Evolutionary conservation across 495 filamentous ascomycete species (phyloP), one percentile per base, ranked within the genome.

Genomic region (Choiromyces venosus): DNA sequence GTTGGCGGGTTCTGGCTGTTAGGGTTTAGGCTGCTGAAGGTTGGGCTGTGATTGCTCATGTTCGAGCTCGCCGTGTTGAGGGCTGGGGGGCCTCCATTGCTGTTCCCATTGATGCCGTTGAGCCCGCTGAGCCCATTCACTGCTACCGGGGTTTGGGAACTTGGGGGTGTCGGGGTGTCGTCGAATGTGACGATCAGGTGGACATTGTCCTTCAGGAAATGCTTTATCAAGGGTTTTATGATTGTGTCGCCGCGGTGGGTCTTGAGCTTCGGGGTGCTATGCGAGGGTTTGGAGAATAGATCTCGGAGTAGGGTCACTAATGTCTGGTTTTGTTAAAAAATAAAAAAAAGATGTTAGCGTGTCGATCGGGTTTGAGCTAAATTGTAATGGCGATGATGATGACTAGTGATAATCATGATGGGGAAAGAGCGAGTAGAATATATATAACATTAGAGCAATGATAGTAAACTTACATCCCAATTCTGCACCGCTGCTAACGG

Each of bases 231-330:
- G 9, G 72, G 67, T 35, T 76, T 80, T 46, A 76, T 73, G 25
- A 80, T 80, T 65, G 78, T 80, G 70, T 80, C 79, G 19, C 79
- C 79, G 16, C 78, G 78, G 35, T 80, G 73, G 1, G 78, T 80
- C 70, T 78, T 80, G 36, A 80, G 29, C 65, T 80, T 80, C 40
- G 79, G 79, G 1, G 71, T 78, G 66, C 71, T 72, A 40, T 72
- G 69, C 21, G 69, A 67, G 35, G 75, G 69, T 61, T 79, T 79
- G 8, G 68, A 19, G 66, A 80, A 80, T 9, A 79, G 78, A 36
- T 74, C 69, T 65, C 78, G 79, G 66, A 80, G 78, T 25, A 73
- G 42, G 37, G 78, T 67, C 65, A 77, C 66, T 35, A 80, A 76
- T 18, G 74, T 77, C 78, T 80, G 25, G 61, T 69, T 42, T 35